Conservation (phyloP, 495 filamentous ascomycete species). For the Penicillium pulvis region DNA sequence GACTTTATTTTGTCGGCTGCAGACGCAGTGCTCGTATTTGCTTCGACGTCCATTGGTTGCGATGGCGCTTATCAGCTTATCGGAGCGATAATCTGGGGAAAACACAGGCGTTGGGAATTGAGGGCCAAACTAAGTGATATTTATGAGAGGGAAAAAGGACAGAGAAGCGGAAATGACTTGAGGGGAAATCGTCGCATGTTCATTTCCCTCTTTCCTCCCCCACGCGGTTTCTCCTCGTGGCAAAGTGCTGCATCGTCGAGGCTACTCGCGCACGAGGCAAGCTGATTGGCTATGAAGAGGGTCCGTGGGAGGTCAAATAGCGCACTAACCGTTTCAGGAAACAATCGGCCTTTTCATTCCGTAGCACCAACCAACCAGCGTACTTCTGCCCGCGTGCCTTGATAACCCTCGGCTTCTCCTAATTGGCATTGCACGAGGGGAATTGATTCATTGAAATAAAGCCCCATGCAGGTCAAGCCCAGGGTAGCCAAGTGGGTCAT, state of each 20-base stretch:
- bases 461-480: too few species aligned
- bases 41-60: constrained; percentile 22
- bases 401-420: background rate
- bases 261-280: constrained; percentile 5
- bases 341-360: background rate
- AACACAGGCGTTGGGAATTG: background rate
- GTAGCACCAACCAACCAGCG: background rate
- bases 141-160: background rate
- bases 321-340: background rate
- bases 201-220: background rate
- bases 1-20: constrained; percentile 5
- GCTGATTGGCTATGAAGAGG: constrained; percentile 3
- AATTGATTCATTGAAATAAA: too few species aligned
- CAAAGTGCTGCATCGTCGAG: background rate
- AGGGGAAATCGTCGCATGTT: background rate
- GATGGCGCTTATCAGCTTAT: constrained; percentile 5
- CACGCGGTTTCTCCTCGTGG: background rate
- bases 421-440: too few species aligned
- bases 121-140: background rate
- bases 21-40: constrained; percentile 3
- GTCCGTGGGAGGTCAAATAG: background rate
- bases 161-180: background rate
- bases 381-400: background rate
- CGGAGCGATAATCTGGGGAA: background rate
- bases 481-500: too few species aligned